These are phyloP conservation scores for Echeveria elegans DNA, from an alignment of 164 flowering plant species.

Conservation along the genomic window DNA sequence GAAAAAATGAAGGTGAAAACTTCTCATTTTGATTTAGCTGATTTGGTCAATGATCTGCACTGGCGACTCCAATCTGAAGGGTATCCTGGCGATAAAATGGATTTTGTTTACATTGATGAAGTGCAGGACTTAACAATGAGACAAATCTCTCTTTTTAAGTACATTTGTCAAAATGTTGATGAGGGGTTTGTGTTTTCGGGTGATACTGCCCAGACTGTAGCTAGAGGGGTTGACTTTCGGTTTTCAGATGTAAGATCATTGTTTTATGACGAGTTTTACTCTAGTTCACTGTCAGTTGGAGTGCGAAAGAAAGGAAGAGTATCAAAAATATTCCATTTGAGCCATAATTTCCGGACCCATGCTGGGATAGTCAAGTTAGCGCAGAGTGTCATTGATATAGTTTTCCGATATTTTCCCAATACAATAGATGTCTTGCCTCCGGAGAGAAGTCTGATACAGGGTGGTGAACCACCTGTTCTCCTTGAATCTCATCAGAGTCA, in stretches of 20 bases:
- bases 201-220: slow-evolving; percentile 72
- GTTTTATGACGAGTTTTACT: slow-evolving; percentile 49
- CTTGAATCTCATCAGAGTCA: slow-evolving; percentile 42
- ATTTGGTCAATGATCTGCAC: slow-evolving; percentile 58
- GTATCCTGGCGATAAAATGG: slow-evolving; percentile 35
- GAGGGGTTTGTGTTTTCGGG: background rate
- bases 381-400: background rate
- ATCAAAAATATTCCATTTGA: slow-evolving; percentile 42
- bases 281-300: background rate
- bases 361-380: background rate
- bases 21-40: slow-evolving; percentile 64
- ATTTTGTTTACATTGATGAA: slow-evolving; percentile 75
- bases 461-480: slow-evolving; percentile 62
- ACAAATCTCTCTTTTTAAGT: slow-evolving; percentile 33
- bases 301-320: slow-evolving; percentile 28
- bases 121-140: slow-evolving; percentile 75
- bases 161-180: background rate
- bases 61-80: slow-evolving; percentile 26
- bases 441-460: slow-evolving; percentile 15
- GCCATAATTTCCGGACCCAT: slow-evolving; percentile 6
- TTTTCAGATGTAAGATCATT: slow-evolving; percentile 36
- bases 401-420: background rate
- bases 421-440: background rate
- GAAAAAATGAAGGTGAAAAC: slow-evolving; percentile 42
- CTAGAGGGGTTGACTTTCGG: slow-evolving; percentile 44